phyloP scores from a whole-genome alignment of 2,329 filamentous ascomycete genomes.

The Plenodomus tracheiphilus region DNA sequence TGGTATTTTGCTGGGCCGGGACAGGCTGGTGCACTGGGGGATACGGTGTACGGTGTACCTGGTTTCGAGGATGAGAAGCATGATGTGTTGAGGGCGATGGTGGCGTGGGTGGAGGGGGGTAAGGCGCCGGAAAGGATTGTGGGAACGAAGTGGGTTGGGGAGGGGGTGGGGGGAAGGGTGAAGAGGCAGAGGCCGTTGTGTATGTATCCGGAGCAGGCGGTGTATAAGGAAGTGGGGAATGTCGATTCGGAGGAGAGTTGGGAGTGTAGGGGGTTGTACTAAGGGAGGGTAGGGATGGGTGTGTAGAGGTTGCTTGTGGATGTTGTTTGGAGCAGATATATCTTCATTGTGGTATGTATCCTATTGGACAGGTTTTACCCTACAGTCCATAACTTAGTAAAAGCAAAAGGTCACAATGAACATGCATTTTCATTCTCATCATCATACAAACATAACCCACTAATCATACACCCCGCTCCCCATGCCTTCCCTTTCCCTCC shows the following conservation, averaged over 20 bases:
- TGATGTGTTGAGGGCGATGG: conserved; percentile 52
- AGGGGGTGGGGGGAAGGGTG: conserved; percentile 22
- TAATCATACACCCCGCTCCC: conserved; percentile 4
- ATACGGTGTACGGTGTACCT: conserved; percentile 27
- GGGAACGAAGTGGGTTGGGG: conserved; percentile 34
- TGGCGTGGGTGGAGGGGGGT: conserved; percentile 50
- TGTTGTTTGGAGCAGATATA: no score
- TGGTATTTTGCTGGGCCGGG: conserved; percentile 50
- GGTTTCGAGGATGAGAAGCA: conserved; percentile 43
- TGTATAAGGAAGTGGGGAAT: conserved; percentile 34
- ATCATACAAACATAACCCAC: no score
- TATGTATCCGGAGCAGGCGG: conserved; percentile 39
- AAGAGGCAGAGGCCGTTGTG: conserved; percentile 39
- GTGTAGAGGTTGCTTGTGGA: no score
- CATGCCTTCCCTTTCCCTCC: conserved; percentile 21
- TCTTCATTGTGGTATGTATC: no score
- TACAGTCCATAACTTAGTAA: no score
- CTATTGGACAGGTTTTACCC: no score
- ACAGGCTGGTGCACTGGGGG: conserved; percentile 14
- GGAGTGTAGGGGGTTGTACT: conserved; percentile 25
- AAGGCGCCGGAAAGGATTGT: conserved; percentile 45
- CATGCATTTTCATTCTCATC: no score
- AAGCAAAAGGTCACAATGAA: no score
- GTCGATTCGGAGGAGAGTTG: conserved; percentile 28
- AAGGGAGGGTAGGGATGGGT: no score